Evolutionary conservation across 2,329 filamentous ascomycete species (phyloP), one percentile per base, ranked within the genome.

Genomic region (Alternaria arborescens): DNA sequence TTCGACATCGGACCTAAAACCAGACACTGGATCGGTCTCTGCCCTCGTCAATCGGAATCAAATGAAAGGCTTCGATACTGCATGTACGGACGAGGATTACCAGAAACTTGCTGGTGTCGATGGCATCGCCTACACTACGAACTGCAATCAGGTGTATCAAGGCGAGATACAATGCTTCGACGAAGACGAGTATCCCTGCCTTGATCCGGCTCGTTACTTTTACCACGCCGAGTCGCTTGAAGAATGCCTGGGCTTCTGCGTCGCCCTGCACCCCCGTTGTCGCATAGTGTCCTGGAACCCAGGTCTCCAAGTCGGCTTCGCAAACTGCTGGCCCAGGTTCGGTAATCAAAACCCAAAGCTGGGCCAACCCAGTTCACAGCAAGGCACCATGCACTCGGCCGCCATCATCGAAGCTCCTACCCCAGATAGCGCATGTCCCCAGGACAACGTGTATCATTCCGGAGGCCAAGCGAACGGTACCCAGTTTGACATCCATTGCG

Each of bases 311-410:
- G 70, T 74, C 32, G 75, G 75, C 5, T 77, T 62, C 36, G 73
- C 74, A n/a, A 77, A 77, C 41, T 77, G 75, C 65, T 72, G 67
- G 64, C 71, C 67, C 18, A 77, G 75, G 26, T 70, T 67, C 0
- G 69, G 64, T 2, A 71, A 61, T 7, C 43, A n/a, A 20, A n/a
- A 24, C 24, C 24, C 24, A 24, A 24, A 24, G 24, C 24, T 24
- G 24, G 24, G 24, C 24, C 24, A 24, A 24, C 24, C 24, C 24
- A 24, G 6, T 2, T 2, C 24, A 8, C 24, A 24, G 24, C 24
- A 24, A 24, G 24, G 24, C 24, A 24, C 0, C 24, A 47, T 12
- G 43, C 30, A 16, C 24, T 24, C 16, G 43, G 24, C 0, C 24
- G 43, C 72, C 4, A 56, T 53, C 0, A 67, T 77, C 16, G 67